phyloP scores from a whole-genome alignment of 257 asterid genomes.

The Galeopsis tetrahit region DNA sequence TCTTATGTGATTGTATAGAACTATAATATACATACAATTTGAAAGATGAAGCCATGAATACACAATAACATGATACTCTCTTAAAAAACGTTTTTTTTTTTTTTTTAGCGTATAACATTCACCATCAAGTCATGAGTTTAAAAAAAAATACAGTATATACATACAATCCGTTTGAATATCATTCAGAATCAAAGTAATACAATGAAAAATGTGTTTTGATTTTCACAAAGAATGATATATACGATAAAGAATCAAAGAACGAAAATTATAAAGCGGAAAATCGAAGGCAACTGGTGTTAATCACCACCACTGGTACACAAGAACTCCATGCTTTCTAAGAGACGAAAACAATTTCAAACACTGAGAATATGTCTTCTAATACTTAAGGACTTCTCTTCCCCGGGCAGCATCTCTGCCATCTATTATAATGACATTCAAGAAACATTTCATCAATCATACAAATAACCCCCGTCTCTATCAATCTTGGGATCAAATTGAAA shows the following conservation, averaged over 20 bases:
- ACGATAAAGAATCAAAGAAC: constrained; percentile 6
- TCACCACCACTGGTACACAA: constrained; percentile 82
- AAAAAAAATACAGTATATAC: neutral
- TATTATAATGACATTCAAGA: constrained; percentile 71
- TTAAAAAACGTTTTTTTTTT: neutral
- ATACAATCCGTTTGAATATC: neutral
- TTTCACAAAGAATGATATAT: neutral
- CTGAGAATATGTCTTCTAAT: constrained; percentile 53
- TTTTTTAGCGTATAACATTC: neutral
- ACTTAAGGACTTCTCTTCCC: constrained; percentile 44
- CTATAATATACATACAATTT: neutral
- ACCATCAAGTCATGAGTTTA: neutral
- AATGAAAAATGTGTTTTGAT: neutral
- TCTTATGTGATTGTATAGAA: neutral
- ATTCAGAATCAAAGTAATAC: neutral
- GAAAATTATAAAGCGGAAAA: neutral
- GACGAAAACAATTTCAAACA: constrained; percentile 60
- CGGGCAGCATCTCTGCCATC: constrained; percentile 66
- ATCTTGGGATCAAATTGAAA: constrained; percentile 57
- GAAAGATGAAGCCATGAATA: neutral
- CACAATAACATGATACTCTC: too few relatives aligned
- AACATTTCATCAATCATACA: constrained; percentile 77
- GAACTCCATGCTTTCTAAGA: constrained; percentile 62
- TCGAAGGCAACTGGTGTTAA: neutral
- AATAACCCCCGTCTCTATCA: constrained; percentile 62